Base-by-base conservation (phyloP, 345 rosid genomes). In the Pseudoturritis turrita region DNA sequence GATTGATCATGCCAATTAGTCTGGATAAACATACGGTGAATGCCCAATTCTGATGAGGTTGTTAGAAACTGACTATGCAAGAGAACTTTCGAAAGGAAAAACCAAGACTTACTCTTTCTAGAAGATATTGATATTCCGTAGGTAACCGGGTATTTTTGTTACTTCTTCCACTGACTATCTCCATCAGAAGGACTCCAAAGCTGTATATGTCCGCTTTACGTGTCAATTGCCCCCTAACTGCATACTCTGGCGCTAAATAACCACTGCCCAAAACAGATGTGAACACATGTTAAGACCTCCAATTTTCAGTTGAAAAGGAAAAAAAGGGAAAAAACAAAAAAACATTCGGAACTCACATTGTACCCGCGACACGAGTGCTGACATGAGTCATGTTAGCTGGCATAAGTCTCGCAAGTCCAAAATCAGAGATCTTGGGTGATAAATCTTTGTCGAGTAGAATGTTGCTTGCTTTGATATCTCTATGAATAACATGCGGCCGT, bases 381-480 rank as follows among this genome's bases (percentile, higher is more conserved):
- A 95, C 92, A 72, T 95, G 99, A 56, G 97, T 89, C 88, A 81
- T 63, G 75, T 88, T 79, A 29, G 85, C 65, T 7, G 99, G 99
- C 63, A 95, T 85, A 72, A 95, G 96, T 80, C 81, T 95, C 3
- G 99, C 99, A 10, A 95, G 88, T 58, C 99, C 99, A 77, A 95
- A 95, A 77, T 95, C 99, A 40, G 99, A 81, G 68, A 95, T 95
- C 85, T 87, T 95, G 19, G 99, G 91, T 13, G 82, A 82, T 9
- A 91, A 77, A 58, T 89, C 84, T 65, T 59, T 84, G 76, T 89
- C 99, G 5, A 95, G 96, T 25, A 95, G 89, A 67, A 95, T 89
- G 74, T 95, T 95, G 82, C 97, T 95, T 12, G 99, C 97, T 81
- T 95, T 95, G 67, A 95, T 95, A 80, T 95, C 99, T 83, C 99